phyloP scores from a whole-genome alignment of 2,329 filamentous ascomycete genomes.

The Harringtonia lauricola region DNA sequence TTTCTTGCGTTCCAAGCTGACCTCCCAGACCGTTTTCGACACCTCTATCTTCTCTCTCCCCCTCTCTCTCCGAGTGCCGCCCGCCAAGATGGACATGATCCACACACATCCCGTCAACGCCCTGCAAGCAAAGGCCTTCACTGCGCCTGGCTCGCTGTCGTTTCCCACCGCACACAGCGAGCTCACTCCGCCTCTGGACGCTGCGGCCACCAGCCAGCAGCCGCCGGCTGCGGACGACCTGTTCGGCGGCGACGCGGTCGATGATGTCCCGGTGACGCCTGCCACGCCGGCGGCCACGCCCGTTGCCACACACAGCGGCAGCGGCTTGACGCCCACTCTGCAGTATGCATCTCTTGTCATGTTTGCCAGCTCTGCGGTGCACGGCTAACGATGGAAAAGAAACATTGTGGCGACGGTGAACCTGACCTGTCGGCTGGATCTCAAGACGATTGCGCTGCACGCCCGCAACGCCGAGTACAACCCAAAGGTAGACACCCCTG shows the following conservation, averaged over 20 bases:
- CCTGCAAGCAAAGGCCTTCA: slow-evolving; percentile 90
- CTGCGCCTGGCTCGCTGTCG: slow-evolving; percentile 81
- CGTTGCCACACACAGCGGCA: slow-evolving; percentile 68
- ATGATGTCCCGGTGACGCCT: slow-evolving; percentile 54
- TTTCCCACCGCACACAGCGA: slow-evolving; percentile 80
- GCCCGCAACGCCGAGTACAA: slow-evolving; percentile 98
- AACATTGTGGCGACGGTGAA: slow-evolving; percentile 99
- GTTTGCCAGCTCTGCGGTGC: slow-evolving; percentile 14
- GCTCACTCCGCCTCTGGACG: slow-evolving; percentile 67
- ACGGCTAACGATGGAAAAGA: slow-evolving; percentile 49
- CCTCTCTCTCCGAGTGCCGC: background rate
- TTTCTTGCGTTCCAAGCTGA: too few relatives aligned
- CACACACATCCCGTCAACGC: slow-evolving; percentile 88
- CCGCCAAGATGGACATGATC: slow-evolving; percentile 62
- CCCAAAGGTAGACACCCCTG: slow-evolving; percentile 96
- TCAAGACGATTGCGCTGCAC: slow-evolving; percentile 98
- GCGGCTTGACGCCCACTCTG: slow-evolving; percentile 84
- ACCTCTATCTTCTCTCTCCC: background rate
- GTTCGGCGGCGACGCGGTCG: background rate
- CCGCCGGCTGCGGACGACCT: background rate
- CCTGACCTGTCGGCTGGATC: slow-evolving; percentile 88
- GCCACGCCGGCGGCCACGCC: slow-evolving; percentile 87
- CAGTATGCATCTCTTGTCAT: slow-evolving; percentile 74
- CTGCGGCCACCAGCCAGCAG: background rate
- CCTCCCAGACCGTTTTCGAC: too few relatives aligned